Evolutionary conservation across 2,329 filamentous ascomycete genomes (phyloP), one percentile per base, ranked within the genome.

Genomic region (Biscogniauxia marginata): DNA sequence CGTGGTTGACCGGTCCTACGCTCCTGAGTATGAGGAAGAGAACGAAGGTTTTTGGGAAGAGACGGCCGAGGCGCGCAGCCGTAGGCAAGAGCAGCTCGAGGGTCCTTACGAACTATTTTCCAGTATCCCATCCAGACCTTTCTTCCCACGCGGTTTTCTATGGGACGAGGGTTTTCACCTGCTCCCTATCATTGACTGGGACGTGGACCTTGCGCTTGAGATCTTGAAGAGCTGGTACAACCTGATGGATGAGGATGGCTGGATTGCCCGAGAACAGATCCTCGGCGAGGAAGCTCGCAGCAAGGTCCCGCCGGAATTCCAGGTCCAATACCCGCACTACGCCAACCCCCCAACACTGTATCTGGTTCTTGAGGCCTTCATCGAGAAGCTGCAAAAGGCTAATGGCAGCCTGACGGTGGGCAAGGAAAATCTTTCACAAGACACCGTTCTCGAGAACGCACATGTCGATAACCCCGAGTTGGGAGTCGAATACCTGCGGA

Each of bases 81-180:
- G 86, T 57, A 86, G 84, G 54, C 75, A 84, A 61, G 86, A 92
- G 62, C 79, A 85, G 57, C 74, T 88, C 0, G 92, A 96, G 68
- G 91, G 91, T 0, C 91, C 93, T 1, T 90, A 88, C 53, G 91
- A 96, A 71, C 83, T 99, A 2, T 98, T 93, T 71, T 96, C 93
- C 6, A 91, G 87, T 66, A 88, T 98, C 55, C 95, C 95, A 0
- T 98, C 93, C 7, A 82, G 95, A 4, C 90, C 95, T 0, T 99
- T 99, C 78, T 99, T 99, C 75, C 95, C 95, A 1, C 84, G 95
- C 59, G 95, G 95, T 0, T 99, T 99, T 72, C 80, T 98, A 3
- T 99, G 95, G 95, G 95, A 99, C 67, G 95, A 99, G 73, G 95
- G 95, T 0, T 99, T 98, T 75, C 95, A 99, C 69, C 79, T 99